Evolutionary conservation across 1,284 basidiomycete genomes (phyloP), one percentile per base, ranked within the genome.

Genomic region (Trichosporon asahii): DNA sequence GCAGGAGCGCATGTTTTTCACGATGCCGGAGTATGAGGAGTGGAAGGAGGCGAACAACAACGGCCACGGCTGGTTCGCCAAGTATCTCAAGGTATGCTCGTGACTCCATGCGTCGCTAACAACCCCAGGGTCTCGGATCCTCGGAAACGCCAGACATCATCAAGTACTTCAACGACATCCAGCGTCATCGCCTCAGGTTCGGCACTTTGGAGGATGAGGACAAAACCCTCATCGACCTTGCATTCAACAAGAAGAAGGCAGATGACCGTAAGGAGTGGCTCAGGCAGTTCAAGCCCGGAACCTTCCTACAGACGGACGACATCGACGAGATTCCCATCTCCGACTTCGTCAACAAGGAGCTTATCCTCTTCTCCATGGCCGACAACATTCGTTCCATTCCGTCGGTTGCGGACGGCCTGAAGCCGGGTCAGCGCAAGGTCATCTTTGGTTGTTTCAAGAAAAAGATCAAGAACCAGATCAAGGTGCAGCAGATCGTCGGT

Each of bases 181-280:
- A 88, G 78, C 95, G 91, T 80, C 97, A 99, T 82, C 91, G 96
- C 87, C 91, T 99, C 68, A 90, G 93, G 0, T 99, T 99, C 84
- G 88, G 92, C 0, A 86, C 90, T 1, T 91, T 90, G 11, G 88
- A 91, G 77, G 88, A 90, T 0, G 94, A 91, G 2, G 97, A 99
- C 77, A 89, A 89, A 67, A 90, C 90, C 3, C 87, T 99, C 46
- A 97, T 99, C 73, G 96, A 99, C 68, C 90, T 99, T 73, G 97
- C 97, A 0, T 99, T 99, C 87, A 98, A 94, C 86, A 99, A 99
- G 89, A 99, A 98, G 87, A 98, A 97, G 82, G 94, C 95, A 0
- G 97, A 99, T 75, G 95, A 99, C 23, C 91, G 97, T 65, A 99
- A 99, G 82, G 97, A 99, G 74, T 99, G 97, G 97, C 86, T 99